These are phyloP conservation scores for Pseudoturritis turrita DNA, from an alignment of 345 rosid species.

Conservation along the genomic window DNA sequence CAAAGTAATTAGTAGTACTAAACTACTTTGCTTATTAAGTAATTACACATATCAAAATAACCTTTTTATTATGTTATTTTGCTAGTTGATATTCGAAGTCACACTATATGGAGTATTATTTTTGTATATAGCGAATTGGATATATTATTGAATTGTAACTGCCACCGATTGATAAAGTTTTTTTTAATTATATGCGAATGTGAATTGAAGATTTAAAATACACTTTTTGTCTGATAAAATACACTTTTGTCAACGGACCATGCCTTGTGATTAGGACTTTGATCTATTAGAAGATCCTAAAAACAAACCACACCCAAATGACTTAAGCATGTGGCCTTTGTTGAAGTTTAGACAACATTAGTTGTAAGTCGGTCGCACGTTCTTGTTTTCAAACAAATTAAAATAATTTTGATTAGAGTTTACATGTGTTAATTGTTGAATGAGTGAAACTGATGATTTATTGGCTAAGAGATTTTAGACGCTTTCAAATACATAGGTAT, in stretches of 20 bases:
- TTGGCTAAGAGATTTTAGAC: background rate
- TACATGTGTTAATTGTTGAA: slow-evolving; percentile 6
- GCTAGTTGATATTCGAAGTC: background rate
- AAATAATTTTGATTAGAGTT: background rate
- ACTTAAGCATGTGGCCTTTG: slow-evolving; percentile 8
- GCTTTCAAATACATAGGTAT: background rate
- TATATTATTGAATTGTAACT: background rate
- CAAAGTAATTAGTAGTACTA: background rate
- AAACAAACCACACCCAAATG: background rate
- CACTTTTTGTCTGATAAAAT: background rate
- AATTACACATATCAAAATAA: background rate
- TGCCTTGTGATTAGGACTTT: background rate
- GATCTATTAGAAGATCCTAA: background rate
- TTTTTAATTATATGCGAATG: background rate
- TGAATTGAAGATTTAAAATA: background rate
- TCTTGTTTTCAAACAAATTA: background rate
- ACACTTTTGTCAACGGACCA: background rate
- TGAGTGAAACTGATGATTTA: background rate
- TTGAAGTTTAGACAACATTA: background rate
- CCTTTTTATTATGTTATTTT: background rate
- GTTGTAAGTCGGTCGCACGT: slow-evolving; percentile 26
- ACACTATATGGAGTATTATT: background rate
- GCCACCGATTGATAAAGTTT: background rate
- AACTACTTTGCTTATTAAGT: background rate
- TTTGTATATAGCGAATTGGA: background rate